Evolutionary conservation across 805 yeast species (phyloP).

Genomic region (Wickerhamiella dianesei): DNA sequence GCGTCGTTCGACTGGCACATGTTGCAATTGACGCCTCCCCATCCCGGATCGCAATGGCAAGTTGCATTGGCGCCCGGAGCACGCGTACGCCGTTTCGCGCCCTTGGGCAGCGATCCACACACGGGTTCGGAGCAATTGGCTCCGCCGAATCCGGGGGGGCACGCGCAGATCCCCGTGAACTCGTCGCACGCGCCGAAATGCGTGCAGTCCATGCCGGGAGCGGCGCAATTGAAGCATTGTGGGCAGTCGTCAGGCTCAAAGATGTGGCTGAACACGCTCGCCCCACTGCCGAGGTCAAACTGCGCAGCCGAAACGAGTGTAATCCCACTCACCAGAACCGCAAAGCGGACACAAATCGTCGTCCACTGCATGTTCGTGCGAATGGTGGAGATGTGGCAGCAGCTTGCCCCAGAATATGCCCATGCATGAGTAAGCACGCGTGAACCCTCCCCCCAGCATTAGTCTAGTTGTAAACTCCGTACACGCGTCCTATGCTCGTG

Average conservation of each 20-base stretch:
- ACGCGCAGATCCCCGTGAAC: constrained; percentile 82
- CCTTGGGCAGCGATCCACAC: constrained; percentile 70
- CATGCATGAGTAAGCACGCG: neutral
- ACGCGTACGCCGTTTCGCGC: constrained; percentile 48
- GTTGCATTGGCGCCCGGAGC: constrained; percentile 26
- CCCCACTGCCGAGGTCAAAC: neutral
- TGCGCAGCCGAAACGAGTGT: neutral
- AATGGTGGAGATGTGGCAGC: neutral
- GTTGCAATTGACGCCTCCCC: constrained; percentile 90
- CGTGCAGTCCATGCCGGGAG: constrained; percentile 78
- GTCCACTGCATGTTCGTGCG: neutral
- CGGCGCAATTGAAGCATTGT: constrained; percentile 78
- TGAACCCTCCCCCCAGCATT: too few species aligned
- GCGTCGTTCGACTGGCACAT: constrained; percentile 59
- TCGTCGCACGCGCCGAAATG: constrained; percentile 84
- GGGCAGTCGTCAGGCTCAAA: constrained; percentile 5
- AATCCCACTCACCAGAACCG: neutral
- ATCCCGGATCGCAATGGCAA: constrained; percentile 72
- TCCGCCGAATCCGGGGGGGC: constrained; percentile 88
- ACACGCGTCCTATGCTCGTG: too few species aligned
- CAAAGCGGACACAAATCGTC: neutral
- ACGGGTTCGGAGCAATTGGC: constrained; percentile 77
- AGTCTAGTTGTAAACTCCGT: too few species aligned
- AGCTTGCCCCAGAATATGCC: neutral
- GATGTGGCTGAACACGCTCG: neutral